Evolutionary conservation across 78 protist species (phyloP), one percentile per base, ranked within the genome.

Genomic region (Pigoraptor vietnamica): DNA sequence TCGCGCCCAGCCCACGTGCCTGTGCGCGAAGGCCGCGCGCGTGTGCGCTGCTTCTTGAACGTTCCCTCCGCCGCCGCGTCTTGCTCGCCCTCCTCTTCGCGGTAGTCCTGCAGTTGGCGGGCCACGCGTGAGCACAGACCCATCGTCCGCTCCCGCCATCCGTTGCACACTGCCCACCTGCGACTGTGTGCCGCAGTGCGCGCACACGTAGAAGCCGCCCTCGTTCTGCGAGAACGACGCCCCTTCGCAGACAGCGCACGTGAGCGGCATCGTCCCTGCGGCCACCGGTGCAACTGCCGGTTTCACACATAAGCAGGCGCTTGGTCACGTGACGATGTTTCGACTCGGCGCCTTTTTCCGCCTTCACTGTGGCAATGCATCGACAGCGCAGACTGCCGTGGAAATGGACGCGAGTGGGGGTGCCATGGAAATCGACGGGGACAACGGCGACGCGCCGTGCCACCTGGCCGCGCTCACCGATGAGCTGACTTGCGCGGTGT

Each of bases 131-230:
- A n/a, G n/a, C n/a, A n/a, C n/a, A n/a, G n/a, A n/a, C n/a, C n/a
- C n/a, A n/a, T n/a, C n/a, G n/a, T n/a, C n/a, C n/a, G n/a, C n/a
- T n/a, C n/a, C n/a, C n/a, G n/a, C n/a, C n/a, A n/a, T n/a, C n/a
- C n/a, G n/a, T n/a, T n/a, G n/a, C n/a, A n/a, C 67, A 48, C 14
- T 48, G 6, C 67, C 67, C 67, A 48, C 67, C 67, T 79, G 84
- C 84, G 84, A 79, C 84, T 79, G 84, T 21, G 84, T 79, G n/a
- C 84, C 84, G 84, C 84, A 79, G 6, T 1, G 34, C 10, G 6
- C 84, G 84, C 84, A 79, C 84, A 79, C 84, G 32, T 25, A 79
- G 84, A 79, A 79, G n/a, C 84, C 84, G 35, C 32, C 84, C 84
- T 79, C 84, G n/a, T 79, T 25, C n/a, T 79, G 34, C 23, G 32